These are phyloP conservation scores for Diaporthe eres DNA, from an alignment of 2,329 filamentous ascomycete species.

Conservation along the genomic window DNA sequence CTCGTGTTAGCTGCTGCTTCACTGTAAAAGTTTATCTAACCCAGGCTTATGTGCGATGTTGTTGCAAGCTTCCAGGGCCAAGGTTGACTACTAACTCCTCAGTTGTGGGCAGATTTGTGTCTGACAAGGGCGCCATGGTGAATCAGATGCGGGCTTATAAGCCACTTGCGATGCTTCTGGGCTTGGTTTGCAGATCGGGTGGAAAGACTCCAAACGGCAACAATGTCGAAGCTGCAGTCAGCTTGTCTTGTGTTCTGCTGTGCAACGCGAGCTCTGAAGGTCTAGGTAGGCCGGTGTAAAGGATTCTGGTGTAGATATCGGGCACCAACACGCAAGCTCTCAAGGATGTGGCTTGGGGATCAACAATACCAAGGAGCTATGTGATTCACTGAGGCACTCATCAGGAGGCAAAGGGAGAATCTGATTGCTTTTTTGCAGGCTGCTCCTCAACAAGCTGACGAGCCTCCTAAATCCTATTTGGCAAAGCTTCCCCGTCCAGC, in stretches of 20 bases:
- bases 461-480: slow-evolving; percentile 28
- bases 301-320: slow-evolving; percentile 14
- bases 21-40: no score
- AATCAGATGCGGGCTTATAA: slow-evolving; percentile 11
- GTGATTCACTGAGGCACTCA: slow-evolving; percentile 22
- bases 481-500: background rate
- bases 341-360: slow-evolving; percentile 26
- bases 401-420: slow-evolving; percentile 5
- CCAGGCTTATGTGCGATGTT: background rate
- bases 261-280: slow-evolving; percentile 13
- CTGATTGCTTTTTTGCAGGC: slow-evolving; percentile 27
- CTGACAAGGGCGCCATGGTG: slow-evolving; percentile 29
- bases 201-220: background rate
- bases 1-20: slow-evolving; percentile 23
- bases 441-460: slow-evolving; percentile 27
- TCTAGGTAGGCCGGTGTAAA: background rate
- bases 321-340: slow-evolving; percentile 26
- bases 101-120: slow-evolving; percentile 39
- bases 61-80: slow-evolving; percentile 11
- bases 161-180: slow-evolving; percentile 19
- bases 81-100: slow-evolving; percentile 38
- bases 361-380: slow-evolving; percentile 32
- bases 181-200: slow-evolving; percentile 18
- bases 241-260: slow-evolving; percentile 26
- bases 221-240: slow-evolving; percentile 10